Evolutionary conservation across 768 basidiomycete species (phyloP).

Genomic region (Suillus americanus): DNA sequence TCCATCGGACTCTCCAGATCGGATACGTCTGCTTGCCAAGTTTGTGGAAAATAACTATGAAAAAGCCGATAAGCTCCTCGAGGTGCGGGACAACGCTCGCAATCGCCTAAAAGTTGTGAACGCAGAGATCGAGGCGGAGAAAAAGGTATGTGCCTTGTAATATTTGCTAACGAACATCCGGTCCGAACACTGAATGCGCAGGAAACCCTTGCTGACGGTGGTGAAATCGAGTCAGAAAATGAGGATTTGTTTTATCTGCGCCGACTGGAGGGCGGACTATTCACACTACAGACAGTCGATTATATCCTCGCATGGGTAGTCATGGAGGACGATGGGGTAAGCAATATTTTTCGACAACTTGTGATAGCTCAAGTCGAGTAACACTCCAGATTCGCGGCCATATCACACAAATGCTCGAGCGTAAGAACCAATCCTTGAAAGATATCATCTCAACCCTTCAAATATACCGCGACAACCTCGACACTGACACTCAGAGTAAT

Average conservation of each 20-base stretch:
- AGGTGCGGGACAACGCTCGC: slow-evolving; percentile 74
- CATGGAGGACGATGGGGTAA: slow-evolving; percentile 98
- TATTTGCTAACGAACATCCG: not conserved
- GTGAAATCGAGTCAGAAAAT: slow-evolving; percentile 56
- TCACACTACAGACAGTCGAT: slow-evolving; percentile 87
- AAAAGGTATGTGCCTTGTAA: slow-evolving; percentile 46
- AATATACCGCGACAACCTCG: slow-evolving; percentile 73
- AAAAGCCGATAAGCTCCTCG: slow-evolving; percentile 91
- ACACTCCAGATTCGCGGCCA: slow-evolving; percentile 71
- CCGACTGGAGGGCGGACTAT: slow-evolving; percentile 83
- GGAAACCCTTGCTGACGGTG: slow-evolving; percentile 57
- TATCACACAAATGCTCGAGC: slow-evolving; percentile 67
- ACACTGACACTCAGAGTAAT: slow-evolving; percentile 42
- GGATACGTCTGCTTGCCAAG: slow-evolving; percentile 84
- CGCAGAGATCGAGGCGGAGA: slow-evolving; percentile 66
- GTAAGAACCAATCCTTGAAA: slow-evolving; percentile 68
- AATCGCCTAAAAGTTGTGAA: slow-evolving; percentile 61
- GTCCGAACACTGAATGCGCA: slow-evolving; percentile 22
- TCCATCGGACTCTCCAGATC: slow-evolving; percentile 76
- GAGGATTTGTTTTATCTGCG: slow-evolving; percentile 84
- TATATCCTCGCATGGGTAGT: slow-evolving; percentile 93
- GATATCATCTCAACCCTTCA: slow-evolving; percentile 72
- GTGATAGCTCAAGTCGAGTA: not conserved
- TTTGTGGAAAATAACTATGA: slow-evolving; percentile 93
- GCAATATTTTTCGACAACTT: slow-evolving; percentile 26